phyloP scores from a whole-genome alignment of 768 basidiomycete species.

The Aureoboletus auriporus region DNA sequence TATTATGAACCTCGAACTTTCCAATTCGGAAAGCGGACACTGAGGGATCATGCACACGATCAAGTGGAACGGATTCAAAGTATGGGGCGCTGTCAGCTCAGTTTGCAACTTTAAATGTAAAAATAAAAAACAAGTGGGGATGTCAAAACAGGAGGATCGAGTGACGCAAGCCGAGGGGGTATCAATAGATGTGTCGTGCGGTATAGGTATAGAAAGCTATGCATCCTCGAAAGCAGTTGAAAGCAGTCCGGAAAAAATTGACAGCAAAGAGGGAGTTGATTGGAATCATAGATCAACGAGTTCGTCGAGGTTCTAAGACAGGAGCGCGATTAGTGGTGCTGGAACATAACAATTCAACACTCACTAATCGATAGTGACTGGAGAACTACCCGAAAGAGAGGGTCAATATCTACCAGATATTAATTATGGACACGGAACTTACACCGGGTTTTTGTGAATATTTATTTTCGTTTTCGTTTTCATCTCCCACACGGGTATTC shows the following conservation, averaged over 20 bases:
- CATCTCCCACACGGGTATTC: not conserved
- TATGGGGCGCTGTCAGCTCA: conserved; percentile 34
- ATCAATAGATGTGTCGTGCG: too few relatives aligned
- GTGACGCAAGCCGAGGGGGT: too few relatives aligned
- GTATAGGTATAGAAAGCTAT: too few relatives aligned
- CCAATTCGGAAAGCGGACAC: too few relatives aligned
- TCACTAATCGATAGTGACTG: conserved; percentile 22
- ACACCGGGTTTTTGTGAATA: conserved; percentile 20
- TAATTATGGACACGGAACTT: not conserved
- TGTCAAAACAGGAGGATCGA: too few relatives aligned
- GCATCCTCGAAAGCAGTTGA: too few relatives aligned
- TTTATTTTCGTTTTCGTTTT: not conserved
- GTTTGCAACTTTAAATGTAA: conserved; percentile 17
- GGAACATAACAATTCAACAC: not conserved
- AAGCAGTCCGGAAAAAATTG: too few relatives aligned
- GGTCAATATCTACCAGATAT: not conserved
- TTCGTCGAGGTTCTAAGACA: conserved; percentile 21
- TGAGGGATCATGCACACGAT: not conserved
- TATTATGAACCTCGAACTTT: too few relatives aligned
- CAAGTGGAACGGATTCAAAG: conserved; percentile 40
- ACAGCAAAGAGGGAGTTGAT: not conserved
- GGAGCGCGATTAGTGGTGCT: not conserved
- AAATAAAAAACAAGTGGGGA: too few relatives aligned
- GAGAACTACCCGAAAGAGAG: conserved; percentile 12
- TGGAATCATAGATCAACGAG: conserved; percentile 15